Evolutionary conservation across 805 yeast genomes (phyloP), one percentile per base, ranked within the genome.

Genomic region (Yarrowia sp.): DNA sequence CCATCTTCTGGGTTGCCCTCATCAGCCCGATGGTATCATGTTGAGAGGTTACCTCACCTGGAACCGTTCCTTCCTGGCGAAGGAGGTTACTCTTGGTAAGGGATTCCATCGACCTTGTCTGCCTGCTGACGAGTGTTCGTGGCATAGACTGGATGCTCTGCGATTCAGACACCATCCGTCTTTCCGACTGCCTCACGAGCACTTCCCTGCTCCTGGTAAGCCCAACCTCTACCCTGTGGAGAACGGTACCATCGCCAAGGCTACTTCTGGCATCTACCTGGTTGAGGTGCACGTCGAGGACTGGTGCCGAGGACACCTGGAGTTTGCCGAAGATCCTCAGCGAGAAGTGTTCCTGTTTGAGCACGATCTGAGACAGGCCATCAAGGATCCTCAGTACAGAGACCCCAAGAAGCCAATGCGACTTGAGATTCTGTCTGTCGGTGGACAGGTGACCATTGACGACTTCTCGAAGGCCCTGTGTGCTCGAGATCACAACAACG

Each of bases 11-110:
- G 97, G 97, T 0, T 90, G 94, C 71, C 98, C 98, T 0, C 98
- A 94, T 78, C 95, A 92, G 76, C 90, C 87, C 14, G 80, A 83
- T 71, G 98, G 98, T 19, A 89, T 94, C 34, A 95, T 94, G 98
- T 78, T 92, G 44, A 82, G 98, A 68, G 97, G 90, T 68, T 95
- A 93, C 75, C 81, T 87, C 20, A 85, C 88, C 69, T 85, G 92
- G 82, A 90, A 92, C 76, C 82, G 98, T 68, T 86, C 91, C 12
- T 95, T 92, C 74, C 81, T 88, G 79, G 86, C 96, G 0, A 80
- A 87, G 69, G 98, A 92, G 75, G 49, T 68, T 43, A 56, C 67
- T 14, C 61, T 73, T 53, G 66, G 69, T 12, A 46, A 61, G 55
- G 53, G 55, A 10, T 46, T 38, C 36, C 55, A 46, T 15, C 44